Conservation (phyloP, 2,329 filamentous ascomycete genomes). For the Incumbomyces delicatus region DNA sequence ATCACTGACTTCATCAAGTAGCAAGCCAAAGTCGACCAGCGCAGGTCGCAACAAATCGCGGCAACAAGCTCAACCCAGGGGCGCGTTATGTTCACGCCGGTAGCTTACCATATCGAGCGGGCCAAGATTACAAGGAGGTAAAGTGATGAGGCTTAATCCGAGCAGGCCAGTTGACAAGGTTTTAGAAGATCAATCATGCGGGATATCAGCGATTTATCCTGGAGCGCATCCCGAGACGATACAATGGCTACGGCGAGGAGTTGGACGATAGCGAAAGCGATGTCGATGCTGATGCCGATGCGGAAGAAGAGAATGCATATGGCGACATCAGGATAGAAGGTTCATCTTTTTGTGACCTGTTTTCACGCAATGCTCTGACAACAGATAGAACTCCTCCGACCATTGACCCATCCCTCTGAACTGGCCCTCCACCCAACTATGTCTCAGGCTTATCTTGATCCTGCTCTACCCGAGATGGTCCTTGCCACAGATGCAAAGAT, state of each 20-base stretch:
- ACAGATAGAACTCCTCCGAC: slow-evolving; percentile 46
- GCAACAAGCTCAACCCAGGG: slow-evolving; percentile 52
- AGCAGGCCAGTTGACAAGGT: slow-evolving; percentile 2
- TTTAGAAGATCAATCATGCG: slow-evolving; percentile 50
- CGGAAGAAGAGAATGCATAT: slow-evolving; percentile 54
- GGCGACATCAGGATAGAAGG: slow-evolving; percentile 48
- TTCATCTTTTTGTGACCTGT: slow-evolving; percentile 26
- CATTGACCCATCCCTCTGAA: slow-evolving; percentile 53
- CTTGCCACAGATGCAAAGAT: slow-evolving; percentile 47
- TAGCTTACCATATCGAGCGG: slow-evolving; percentile 41
- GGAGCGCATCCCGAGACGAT: slow-evolving; percentile 48
- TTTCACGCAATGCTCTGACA: not conserved
- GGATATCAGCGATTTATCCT: slow-evolving; percentile 53
- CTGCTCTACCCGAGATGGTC: slow-evolving; percentile 49
- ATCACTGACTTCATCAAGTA: slow-evolving; percentile 9
- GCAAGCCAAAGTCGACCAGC: slow-evolving; percentile 41
- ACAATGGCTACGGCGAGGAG: slow-evolving; percentile 56
- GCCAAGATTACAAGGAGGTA: slow-evolving; percentile 49
- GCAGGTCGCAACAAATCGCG: slow-evolving; percentile 46
- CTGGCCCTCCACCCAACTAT: slow-evolving; percentile 50
- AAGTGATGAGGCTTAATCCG: not conserved
- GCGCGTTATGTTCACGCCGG: slow-evolving; percentile 48
- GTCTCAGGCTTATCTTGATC: slow-evolving; percentile 49
- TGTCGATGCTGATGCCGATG: slow-evolving; percentile 47
- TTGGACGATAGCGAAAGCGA: slow-evolving; percentile 50